Conservation (phyloP, 768 basidiomycete genomes). For the Tricholoma sp. region DNA sequence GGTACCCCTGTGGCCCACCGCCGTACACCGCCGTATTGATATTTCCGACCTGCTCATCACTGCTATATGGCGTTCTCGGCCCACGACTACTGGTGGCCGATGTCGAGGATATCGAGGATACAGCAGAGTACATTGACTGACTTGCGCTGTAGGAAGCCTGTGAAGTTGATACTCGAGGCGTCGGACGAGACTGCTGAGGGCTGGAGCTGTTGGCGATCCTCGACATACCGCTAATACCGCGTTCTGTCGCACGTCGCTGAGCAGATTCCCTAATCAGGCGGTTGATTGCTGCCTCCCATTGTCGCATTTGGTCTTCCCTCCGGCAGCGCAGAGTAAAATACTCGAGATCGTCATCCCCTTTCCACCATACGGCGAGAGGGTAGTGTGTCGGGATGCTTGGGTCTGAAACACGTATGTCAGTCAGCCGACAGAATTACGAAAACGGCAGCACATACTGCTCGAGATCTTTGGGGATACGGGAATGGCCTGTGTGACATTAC, state of each 20-base stretch:
- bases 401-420: conserved; percentile 25
- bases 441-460: conserved; percentile 43
- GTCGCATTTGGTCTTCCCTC: conserved; percentile 84
- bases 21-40: conserved; percentile 24
- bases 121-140: conserved; percentile 28
- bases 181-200: conserved; percentile 28
- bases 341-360: conserved; percentile 88
- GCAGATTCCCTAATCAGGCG: conserved; percentile 78
- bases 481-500: conserved; percentile 85
- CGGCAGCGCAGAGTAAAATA: conserved; percentile 93
- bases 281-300: conserved; percentile 90
- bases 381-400: conserved; percentile 53
- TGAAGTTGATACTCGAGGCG: conserved; percentile 24
- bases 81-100: conserved; percentile 26
- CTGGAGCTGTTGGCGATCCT: conserved; percentile 50
- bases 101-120: conserved; percentile 27
- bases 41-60: conserved; percentile 33
- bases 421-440: conserved; percentile 8
- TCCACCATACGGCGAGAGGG: conserved; percentile 90
- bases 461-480: conserved; percentile 53
- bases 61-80: conserved; percentile 29
- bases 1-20: conserved; percentile 49
- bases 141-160: conserved; percentile 22
- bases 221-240: conserved; percentile 37
- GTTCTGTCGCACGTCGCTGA: conserved; percentile 64